Evolutionary conservation across 306 rosid genomes (phyloP), one percentile per base, ranked within the genome.

Genomic region (Acacia acuminata): DNA sequence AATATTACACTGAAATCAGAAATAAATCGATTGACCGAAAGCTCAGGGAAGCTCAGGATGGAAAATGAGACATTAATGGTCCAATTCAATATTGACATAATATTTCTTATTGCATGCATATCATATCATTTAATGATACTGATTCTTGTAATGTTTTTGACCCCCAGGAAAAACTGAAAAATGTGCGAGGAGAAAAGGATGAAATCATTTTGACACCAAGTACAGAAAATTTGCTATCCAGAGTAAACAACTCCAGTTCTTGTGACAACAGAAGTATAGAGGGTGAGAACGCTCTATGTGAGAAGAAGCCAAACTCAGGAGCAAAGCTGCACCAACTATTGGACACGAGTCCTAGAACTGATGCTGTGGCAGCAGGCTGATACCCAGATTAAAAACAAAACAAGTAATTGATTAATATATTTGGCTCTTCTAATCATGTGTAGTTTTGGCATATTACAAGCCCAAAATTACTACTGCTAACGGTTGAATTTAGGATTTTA

Each of bases 391-490:
- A 11, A 63, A 43, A 73, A 82, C 38, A 77, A 82, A 81, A 51
- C 82, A 67, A 34, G 88, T 75, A 19, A 24, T 36, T 55, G 17
- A 55, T 55, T 30, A 42, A 72, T 44, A 75, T 70, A 66, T 64
- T 30, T 34, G 43, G 61, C 86, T 75, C 85, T 87, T 75, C 85
- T 82, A 82, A 88, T 88, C 79, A 77, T 74, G n/a, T 32, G 97
- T 95, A 89, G 90, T 91, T 95, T 93, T 93, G 98, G 97, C 96
- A 90, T 93, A 92, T 95, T 93, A 89, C 89, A 85, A 93, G 95
- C 84, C 96, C 98, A 92, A 91, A 90, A 89, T 85, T 93, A 86
- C 94, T 76, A 70, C 97, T 92, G 88, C 91, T 94, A 81, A 66
- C 82, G 86, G 85, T 73, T 84, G 87, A 87, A 85, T 86, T 82